phyloP scores from a whole-genome alignment of 768 basidiomycete genomes.

The Epithele typhae region DNA sequence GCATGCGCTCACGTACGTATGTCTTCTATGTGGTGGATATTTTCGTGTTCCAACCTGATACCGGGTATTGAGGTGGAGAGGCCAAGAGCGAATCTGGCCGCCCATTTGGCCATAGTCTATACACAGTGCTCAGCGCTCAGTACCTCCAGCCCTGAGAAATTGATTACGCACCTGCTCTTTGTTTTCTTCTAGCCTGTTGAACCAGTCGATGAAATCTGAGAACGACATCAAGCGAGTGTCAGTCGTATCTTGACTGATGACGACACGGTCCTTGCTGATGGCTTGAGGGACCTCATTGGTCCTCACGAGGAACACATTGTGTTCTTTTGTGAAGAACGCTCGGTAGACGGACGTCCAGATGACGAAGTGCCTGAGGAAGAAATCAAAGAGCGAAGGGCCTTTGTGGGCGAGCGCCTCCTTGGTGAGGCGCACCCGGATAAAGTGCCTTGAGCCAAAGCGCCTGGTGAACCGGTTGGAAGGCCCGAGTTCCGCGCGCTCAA shows the following conservation, averaged over 20 bases:
- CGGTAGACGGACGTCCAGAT: slow-evolving; percentile 52
- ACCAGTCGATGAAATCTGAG: slow-evolving; percentile 47
- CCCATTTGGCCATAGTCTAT: slow-evolving; percentile 62
- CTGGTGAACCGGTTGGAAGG: slow-evolving; percentile 55
- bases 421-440: slow-evolving; percentile 48
- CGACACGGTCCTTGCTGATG: neutral
- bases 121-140: neutral
- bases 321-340: slow-evolving; percentile 58
- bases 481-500: slow-evolving; percentile 48
- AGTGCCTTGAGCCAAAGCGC: slow-evolving; percentile 57
- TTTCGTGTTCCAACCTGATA: slow-evolving; percentile 30
- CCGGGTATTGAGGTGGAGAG: slow-evolving; percentile 65
- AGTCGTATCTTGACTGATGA: neutral
- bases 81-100: slow-evolving; percentile 55
- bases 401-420: slow-evolving; percentile 29
- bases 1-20: slow-evolving; percentile 35
- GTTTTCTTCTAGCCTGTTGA: slow-evolving; percentile 49
- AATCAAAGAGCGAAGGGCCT: slow-evolving; percentile 31
- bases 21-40: slow-evolving; percentile 42
- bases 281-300: slow-evolving; percentile 43
- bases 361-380: slow-evolving; percentile 47
- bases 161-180: slow-evolving; percentile 46
- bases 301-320: slow-evolving; percentile 48
- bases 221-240: slow-evolving; percentile 25
- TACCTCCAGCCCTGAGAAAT: neutral